Conservation (phyloP, 768 basidiomycete species). For the Panellus pusillus region DNA sequence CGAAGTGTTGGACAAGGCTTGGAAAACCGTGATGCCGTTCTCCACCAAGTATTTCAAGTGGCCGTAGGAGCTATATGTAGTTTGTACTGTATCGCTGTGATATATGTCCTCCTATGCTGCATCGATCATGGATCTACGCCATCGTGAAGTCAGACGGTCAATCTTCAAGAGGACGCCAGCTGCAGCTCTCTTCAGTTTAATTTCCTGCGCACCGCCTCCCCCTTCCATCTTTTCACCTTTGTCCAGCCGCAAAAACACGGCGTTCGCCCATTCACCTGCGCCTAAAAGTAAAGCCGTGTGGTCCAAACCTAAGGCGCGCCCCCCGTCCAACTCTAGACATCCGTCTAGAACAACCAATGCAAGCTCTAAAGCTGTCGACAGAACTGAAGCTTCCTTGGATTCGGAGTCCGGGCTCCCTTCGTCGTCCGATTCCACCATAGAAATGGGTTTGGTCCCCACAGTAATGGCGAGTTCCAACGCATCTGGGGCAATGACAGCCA, state of each 20-base stretch:
- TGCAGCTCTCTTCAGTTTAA: slow-evolving; percentile 62
- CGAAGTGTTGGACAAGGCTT: slow-evolving; percentile 50
- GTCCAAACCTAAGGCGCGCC: slow-evolving; percentile 71
- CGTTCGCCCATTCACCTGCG: slow-evolving; percentile 77
- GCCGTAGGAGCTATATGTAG: not conserved
- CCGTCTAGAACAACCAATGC: slow-evolving; percentile 75
- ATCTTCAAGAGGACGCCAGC: slow-evolving; percentile 84
- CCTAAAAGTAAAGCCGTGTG: slow-evolving; percentile 71
- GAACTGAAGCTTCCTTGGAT: slow-evolving; percentile 68
- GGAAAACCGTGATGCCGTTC: slow-evolving; percentile 42
- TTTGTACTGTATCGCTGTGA: not conserved
- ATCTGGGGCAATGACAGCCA: slow-evolving; percentile 78
- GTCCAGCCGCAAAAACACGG: slow-evolving; percentile 64
- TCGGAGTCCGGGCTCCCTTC: slow-evolving; percentile 25
- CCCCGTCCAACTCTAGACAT: slow-evolving; percentile 73
- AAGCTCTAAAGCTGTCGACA: slow-evolving; percentile 76
- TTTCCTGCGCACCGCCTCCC: slow-evolving; percentile 64
- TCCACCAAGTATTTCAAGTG: slow-evolving; percentile 40
- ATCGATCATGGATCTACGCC: slow-evolving; percentile 66
- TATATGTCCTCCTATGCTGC: slow-evolving; percentile 24
- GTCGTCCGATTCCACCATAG: slow-evolving; percentile 36
- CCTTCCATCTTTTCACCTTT: slow-evolving; percentile 61
- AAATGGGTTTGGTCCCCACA: slow-evolving; percentile 66
- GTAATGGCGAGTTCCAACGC: slow-evolving; percentile 82
- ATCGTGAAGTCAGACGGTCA: slow-evolving; percentile 66